These are phyloP conservation scores for Aureobasidium lini DNA, from an alignment of 2,329 filamentous ascomycete species.

Conservation along the genomic window DNA sequence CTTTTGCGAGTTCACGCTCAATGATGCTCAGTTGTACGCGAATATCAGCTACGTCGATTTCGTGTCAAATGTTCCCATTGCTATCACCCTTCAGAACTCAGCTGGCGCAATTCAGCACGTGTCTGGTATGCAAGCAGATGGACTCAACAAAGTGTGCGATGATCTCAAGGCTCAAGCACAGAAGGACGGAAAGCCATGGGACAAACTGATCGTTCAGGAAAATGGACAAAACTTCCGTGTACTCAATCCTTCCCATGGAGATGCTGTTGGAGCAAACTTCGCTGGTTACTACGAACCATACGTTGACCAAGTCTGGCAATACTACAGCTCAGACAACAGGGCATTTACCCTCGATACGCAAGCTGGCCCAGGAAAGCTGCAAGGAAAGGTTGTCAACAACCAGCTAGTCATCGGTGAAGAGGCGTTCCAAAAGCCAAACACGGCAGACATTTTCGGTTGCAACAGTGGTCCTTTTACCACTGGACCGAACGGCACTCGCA, in stretches of 20 bases:
- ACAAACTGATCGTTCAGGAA: conserved; percentile 47
- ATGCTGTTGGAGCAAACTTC: conserved; percentile 44
- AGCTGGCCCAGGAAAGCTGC: conserved; percentile 47
- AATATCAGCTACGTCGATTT: conserved; percentile 37
- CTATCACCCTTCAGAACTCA: conserved; percentile 30
- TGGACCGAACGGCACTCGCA: conserved; percentile 35
- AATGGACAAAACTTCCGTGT: conserved; percentile 34
- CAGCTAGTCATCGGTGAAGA: conserved; percentile 39
- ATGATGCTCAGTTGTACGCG: conserved; percentile 40
- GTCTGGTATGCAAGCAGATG: conserved; percentile 56
- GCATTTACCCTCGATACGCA: conserved; percentile 56
- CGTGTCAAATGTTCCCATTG: conserved; percentile 35
- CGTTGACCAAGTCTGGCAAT: conserved; percentile 45
- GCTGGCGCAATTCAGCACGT: conserved; percentile 33
- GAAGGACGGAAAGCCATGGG: conserved; percentile 55
- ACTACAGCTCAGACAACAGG: conserved; percentile 29
- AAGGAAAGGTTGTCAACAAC: conserved; percentile 39
- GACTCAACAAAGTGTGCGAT: conserved; percentile 49
- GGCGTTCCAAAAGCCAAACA: conserved; percentile 51
- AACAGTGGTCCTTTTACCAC: conserved; percentile 56
- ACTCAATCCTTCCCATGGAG: conserved; percentile 40
- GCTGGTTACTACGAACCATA: conserved; percentile 47
- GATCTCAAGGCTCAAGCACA: conserved; percentile 49
- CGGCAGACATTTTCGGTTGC: conserved; percentile 60
- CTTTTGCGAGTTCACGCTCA: conserved; percentile 43